phyloP scores from a whole-genome alignment of 768 basidiomycete species.

The Naganishia kalamii region DNA sequence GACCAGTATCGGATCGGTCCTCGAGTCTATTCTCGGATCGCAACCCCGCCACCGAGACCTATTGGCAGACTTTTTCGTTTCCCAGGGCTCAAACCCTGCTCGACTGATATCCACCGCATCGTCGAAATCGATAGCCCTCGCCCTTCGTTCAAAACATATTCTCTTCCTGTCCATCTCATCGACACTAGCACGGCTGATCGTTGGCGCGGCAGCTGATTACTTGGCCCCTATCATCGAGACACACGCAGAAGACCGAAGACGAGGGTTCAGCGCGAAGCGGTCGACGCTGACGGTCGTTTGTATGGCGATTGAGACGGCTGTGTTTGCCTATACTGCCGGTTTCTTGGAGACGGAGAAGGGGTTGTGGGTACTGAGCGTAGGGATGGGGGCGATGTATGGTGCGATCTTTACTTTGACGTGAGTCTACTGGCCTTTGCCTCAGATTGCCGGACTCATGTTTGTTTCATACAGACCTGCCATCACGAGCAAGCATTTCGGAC shows the following conservation, averaged over 20 bases:
- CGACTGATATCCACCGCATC: constrained; percentile 3
- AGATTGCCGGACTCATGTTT: not conserved
- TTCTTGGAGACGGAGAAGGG: constrained; percentile 31
- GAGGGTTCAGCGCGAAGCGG: constrained; percentile 23
- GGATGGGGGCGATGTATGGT: constrained; percentile 42
- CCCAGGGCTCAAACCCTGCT: constrained; percentile 6
- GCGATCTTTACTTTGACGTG: constrained; percentile 44
- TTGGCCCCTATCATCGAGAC: constrained; percentile 32
- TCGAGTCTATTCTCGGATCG: constrained; percentile 38
- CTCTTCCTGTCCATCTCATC: constrained; percentile 39
- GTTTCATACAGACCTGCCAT: constrained; percentile 32
- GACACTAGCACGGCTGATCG: constrained; percentile 38
- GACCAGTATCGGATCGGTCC: constrained; percentile 44
- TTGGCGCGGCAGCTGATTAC: constrained; percentile 39
- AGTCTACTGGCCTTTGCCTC: constrained; percentile 14
- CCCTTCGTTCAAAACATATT: constrained; percentile 43
- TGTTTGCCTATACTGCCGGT: constrained; percentile 35
- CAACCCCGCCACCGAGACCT: not conserved
- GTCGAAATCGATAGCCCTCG: constrained; percentile 25
- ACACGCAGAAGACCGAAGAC: constrained; percentile 25
- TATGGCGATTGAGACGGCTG: constrained; percentile 29
- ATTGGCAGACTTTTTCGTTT: not conserved
- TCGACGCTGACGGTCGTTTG: constrained; percentile 37
- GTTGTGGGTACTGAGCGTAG: constrained; percentile 40
- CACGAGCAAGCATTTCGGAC: constrained; percentile 29